phyloP scores from a whole-genome alignment of 495 filamentous ascomycete species.

The Penicillium macrosclerotiorum region DNA sequence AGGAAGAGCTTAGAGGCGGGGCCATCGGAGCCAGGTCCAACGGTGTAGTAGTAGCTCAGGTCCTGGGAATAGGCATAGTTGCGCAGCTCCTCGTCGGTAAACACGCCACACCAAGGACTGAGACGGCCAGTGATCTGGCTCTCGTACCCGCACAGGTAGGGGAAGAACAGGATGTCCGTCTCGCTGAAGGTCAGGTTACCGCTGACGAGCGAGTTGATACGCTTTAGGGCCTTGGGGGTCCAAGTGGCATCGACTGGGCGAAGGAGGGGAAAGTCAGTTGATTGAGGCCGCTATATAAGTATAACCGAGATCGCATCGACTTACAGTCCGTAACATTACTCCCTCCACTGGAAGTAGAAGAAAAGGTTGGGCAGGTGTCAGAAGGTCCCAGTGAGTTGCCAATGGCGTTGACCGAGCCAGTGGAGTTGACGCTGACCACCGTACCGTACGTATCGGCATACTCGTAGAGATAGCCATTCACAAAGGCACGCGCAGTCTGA shows the following conservation, averaged over 20 bases:
- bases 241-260: conserved; percentile 45
- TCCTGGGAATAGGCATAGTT: conserved; percentile 60
- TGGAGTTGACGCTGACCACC: conserved; percentile 51
- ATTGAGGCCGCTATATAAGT: no score
- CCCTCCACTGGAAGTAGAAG: conserved; percentile 34
- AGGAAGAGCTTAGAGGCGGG: conserved; percentile 44
- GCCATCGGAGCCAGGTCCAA: conserved; percentile 49
- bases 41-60: conserved; percentile 58
- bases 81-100: conserved; percentile 50
- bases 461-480: conserved; percentile 51
- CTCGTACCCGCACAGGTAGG: conserved; percentile 61
- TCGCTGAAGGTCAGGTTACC: conserved; percentile 50
- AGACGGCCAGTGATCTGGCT: conserved; percentile 53
- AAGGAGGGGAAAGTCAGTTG: neutral
- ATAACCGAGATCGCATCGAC: neutral
- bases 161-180: conserved; percentile 51
- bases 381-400: conserved; percentile 56
- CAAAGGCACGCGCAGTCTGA: conserved; percentile 48
- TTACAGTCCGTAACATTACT: conserved; percentile 38
- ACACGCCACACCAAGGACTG: conserved; percentile 53
- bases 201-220: conserved; percentile 45
- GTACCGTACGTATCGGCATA: conserved; percentile 45
- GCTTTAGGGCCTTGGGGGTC: conserved; percentile 47
- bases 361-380: conserved; percentile 53
- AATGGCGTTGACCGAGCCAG: conserved; percentile 36